A percentile compares a stretch with the other conserved stretches of the same genome.
phyloP scores from a whole-genome alignment of 2,329 filamentous ascomycete species.

The Blastomyces gilchristii region DNA sequence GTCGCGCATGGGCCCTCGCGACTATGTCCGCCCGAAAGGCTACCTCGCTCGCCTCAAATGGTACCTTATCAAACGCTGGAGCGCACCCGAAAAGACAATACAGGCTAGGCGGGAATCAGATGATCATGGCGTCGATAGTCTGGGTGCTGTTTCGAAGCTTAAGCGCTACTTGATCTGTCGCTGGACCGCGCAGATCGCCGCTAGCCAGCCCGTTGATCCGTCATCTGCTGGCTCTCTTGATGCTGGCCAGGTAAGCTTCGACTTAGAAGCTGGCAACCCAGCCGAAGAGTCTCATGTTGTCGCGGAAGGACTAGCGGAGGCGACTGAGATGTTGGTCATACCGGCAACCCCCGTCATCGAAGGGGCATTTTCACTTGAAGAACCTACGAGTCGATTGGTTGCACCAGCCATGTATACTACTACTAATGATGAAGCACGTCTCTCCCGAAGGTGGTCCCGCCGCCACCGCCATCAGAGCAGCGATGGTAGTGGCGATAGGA shows the following conservation, averaged over 20 bases:
- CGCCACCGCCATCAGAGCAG: constrained; percentile 9
- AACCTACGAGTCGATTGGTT: constrained; percentile 6
- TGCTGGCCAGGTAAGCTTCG: constrained; percentile 7
- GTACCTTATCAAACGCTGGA: constrained; percentile 40
- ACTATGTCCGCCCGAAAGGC: constrained; percentile 32
- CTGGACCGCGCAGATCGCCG: constrained; percentile 32
- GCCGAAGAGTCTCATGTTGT: constrained; percentile 13
- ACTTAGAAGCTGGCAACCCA: constrained; percentile 5
- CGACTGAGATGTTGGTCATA: constrained; percentile 16
- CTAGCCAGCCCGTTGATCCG: not conserved
- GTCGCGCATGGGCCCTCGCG: constrained; percentile 38
- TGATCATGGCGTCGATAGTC: constrained; percentile 26
- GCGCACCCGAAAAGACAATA: constrained; percentile 34
- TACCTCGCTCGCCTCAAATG: constrained; percentile 37
- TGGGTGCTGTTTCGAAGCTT: constrained; percentile 30
- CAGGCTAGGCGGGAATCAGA: constrained; percentile 16
- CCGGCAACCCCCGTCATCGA: constrained; percentile 14
- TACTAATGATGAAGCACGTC: constrained; percentile 1
- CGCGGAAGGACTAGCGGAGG: constrained; percentile 16
- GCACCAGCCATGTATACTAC: constrained; percentile 6
- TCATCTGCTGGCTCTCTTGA: constrained; percentile 11
- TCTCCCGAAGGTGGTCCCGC: constrained; percentile 8
- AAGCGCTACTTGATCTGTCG: constrained; percentile 32
- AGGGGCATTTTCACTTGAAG: not conserved
- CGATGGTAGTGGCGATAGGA: constrained; percentile 15